Evolutionary conservation across 2,329 filamentous ascomycete genomes (phyloP), one percentile per base, ranked within the genome.

Genomic region (Clonostachys rhizophaga): DNA sequence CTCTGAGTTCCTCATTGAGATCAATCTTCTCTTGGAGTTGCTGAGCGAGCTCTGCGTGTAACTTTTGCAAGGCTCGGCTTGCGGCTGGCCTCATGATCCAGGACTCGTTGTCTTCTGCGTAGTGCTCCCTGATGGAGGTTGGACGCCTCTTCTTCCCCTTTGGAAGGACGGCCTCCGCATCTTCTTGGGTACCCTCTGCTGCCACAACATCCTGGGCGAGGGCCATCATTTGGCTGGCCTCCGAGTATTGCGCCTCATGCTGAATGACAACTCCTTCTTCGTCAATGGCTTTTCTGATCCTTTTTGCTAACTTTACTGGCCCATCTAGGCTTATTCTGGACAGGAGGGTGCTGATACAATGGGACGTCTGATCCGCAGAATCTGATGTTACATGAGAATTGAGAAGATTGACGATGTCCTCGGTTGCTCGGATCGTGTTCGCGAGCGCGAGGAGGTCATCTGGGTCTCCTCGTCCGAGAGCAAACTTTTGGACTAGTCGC

Each of bases 401-500:
- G 16, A 82, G 69, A 30, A 81, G 64, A 30, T 62, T 57, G 2
- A 79, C 71, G 41, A 95, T 83, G 16, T 84, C 78, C 47, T 81
- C 76, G 5, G 89, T 91, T 6, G 87, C 84, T 45, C 79, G 68
- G 50, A 97, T 88, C 1, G 94, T 96, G 54, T 80, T 86, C 2
- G 89, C 89, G 13, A 99, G 74, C 44, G 83, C 87, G 40, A 97
- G 73, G 36, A 99, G 77, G 64, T 97, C 94, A 60, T 97, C 92
- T 2, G 92, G 79, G 58, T 95, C 88, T n/a, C 92, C 94, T 52
- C 89, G 82, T 11, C 92, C 91, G 9, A 97, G 79, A 1, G 92
- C 88, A 63, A 99, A 97, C 61, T 94, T 96, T 59, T 97, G 94
- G 2, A 96, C 84, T 4, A 99, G 74, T 2, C 94, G 87, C 58